These are phyloP conservation scores for Cutaneotrichosporon mucoides DNA, from an alignment of 1,284 basidiomycete species.

Conservation along the genomic window DNA sequence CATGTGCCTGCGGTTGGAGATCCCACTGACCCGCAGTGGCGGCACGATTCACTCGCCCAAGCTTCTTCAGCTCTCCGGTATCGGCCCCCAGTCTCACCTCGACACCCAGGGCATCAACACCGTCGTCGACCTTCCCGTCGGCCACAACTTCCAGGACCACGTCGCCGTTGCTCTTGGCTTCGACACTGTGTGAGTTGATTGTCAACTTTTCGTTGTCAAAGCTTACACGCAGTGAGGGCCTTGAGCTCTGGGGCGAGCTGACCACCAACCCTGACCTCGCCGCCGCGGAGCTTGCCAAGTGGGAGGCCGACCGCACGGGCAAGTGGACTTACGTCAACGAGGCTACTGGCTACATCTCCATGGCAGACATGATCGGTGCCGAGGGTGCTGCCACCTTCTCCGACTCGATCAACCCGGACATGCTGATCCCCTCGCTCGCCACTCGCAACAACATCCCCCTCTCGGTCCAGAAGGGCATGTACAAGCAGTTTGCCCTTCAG, in stretches of 20 bases:
- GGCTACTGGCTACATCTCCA: slow-evolving; percentile 41
- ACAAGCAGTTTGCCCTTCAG: slow-evolving; percentile 37
- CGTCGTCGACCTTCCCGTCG: slow-evolving; percentile 22
- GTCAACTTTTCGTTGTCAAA: not conserved
- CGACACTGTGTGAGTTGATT: slow-evolving; percentile 18
- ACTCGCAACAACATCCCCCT: slow-evolving; percentile 36
- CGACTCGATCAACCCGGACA: slow-evolving; percentile 25
- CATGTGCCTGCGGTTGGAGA: no score
- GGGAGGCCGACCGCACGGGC: slow-evolving; percentile 30
- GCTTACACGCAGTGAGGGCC: slow-evolving; percentile 20
- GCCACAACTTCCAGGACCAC: slow-evolving; percentile 33
- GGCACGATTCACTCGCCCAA: slow-evolving; percentile 13
- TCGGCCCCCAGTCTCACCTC: slow-evolving; percentile 13
- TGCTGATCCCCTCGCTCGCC: slow-evolving; percentile 63
- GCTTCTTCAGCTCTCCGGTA: slow-evolving; percentile 20
- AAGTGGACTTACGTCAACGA: slow-evolving; percentile 49
- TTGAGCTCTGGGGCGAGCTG: slow-evolving; percentile 41
- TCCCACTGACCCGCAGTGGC: slow-evolving; percentile 14
- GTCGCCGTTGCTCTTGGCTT: slow-evolving; percentile 36
- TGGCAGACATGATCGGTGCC: slow-evolving; percentile 51
- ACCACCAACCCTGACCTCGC: slow-evolving; percentile 24
- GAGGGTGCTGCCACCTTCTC: slow-evolving; percentile 50
- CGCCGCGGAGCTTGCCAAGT: slow-evolving; percentile 30
- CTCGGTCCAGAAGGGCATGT: slow-evolving; percentile 38
- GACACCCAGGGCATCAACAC: slow-evolving; percentile 16